These are phyloP conservation scores for Macrophomina pseudophaseolina DNA, from an alignment of 2,329 filamentous ascomycete genomes.

Conservation along the genomic window DNA sequence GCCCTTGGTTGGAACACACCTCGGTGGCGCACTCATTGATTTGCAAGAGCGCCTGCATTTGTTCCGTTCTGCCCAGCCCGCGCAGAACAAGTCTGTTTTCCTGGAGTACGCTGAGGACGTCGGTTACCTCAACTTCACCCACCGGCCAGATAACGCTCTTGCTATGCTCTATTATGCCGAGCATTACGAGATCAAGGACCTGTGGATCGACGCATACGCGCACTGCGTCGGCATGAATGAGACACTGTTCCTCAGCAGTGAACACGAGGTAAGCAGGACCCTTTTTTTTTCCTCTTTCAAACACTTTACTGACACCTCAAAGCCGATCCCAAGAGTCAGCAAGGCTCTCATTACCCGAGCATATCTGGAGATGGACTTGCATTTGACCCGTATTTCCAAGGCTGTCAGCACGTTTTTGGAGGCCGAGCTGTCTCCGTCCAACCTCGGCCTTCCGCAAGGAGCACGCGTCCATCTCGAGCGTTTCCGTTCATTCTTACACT, in stretches of 20 bases:
- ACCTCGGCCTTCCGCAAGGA: constrained; percentile 67
- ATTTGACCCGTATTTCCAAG: constrained; percentile 61
- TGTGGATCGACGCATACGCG: constrained; percentile 75
- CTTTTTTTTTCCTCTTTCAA: background rate
- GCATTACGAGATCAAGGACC: constrained; percentile 63
- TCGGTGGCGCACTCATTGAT: constrained; percentile 68
- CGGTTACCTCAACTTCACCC: constrained; percentile 71
- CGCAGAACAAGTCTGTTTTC: constrained; percentile 66
- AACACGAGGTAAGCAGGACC: constrained; percentile 62
- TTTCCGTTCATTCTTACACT: constrained; percentile 71
- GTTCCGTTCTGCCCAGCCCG: constrained; percentile 57
- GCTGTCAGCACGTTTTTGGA: constrained; percentile 69
- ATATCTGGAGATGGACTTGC: constrained; percentile 68
- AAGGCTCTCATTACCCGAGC: constrained; percentile 69
- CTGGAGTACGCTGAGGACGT: constrained; percentile 69
- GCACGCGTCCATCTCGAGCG: constrained; percentile 71
- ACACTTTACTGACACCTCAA: constrained; percentile 1
- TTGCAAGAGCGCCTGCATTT: constrained; percentile 70
- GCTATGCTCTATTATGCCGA: constrained; percentile 73
- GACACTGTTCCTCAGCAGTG: constrained; percentile 59
- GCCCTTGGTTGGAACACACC: constrained; percentile 69
- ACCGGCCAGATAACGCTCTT: constrained; percentile 70
- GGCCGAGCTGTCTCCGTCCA: constrained; percentile 69
- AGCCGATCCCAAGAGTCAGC: constrained; percentile 56
- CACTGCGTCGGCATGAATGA: constrained; percentile 82